These are phyloP conservation scores for Bipolaris victoriae DNA, from an alignment of 2,329 filamentous ascomycete species.

Conservation along the genomic window DNA sequence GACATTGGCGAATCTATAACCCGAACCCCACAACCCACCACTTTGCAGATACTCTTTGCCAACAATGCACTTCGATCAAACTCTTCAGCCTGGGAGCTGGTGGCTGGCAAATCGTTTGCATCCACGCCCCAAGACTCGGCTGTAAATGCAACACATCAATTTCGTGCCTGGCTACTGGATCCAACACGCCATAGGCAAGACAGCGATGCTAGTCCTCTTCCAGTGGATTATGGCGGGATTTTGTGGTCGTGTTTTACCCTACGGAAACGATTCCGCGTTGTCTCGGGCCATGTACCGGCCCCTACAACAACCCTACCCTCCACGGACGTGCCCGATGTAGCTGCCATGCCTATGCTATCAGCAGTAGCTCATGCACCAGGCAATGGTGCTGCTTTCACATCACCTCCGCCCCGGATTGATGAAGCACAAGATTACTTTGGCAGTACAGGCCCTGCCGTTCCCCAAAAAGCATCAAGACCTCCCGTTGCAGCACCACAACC, in stretches of 20 bases:
- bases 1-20: constrained; percentile 68
- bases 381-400: constrained; percentile 16
- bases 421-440: constrained; percentile 55
- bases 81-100: constrained; percentile 61
- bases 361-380: constrained; percentile 21
- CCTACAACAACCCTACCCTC: constrained; percentile 29
- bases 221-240: constrained; percentile 66
- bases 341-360: constrained; percentile 34
- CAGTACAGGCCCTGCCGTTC: constrained; percentile 26
- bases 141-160: constrained; percentile 52
- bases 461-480: constrained; percentile 21
- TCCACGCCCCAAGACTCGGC: constrained; percentile 46
- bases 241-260: constrained; percentile 75
- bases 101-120: constrained; percentile 55
- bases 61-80: constrained; percentile 70
- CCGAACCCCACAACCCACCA: constrained; percentile 53
- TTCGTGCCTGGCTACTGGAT: constrained; percentile 72
- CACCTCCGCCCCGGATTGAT: constrained; percentile 15
- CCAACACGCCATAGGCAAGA: constrained; percentile 60
- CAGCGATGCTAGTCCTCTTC: constrained; percentile 57
- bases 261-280: constrained; percentile 70
- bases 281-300: constrained; percentile 58
- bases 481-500: constrained; percentile 13
- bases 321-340: constrained; percentile 45
- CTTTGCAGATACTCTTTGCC: constrained; percentile 68